A percentile compares a stretch with the other conserved stretches of the same genome.
Evolutionary conservation across 768 basidiomycete species (phyloP).

Genomic region (Mrakia frigida): DNA sequence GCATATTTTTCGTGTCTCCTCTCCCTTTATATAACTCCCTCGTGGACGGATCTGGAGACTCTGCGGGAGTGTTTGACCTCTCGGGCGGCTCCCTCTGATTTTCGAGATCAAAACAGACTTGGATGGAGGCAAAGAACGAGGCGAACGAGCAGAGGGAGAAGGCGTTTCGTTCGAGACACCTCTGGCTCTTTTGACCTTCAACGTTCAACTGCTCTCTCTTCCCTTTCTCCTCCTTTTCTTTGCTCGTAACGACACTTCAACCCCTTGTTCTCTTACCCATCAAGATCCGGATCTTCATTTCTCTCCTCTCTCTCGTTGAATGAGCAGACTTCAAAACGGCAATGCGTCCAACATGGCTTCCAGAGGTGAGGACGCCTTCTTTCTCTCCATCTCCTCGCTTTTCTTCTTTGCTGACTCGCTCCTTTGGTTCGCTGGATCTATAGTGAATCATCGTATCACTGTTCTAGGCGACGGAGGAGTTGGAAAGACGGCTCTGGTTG

Average conservation of each 20-base stretch:
- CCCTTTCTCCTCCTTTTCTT: neutral
- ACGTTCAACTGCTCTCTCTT: neutral
- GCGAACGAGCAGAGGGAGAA: no score
- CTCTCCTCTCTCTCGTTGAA: neutral
- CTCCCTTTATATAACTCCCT: no score
- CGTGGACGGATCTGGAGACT: no score
- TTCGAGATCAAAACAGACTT: no score
- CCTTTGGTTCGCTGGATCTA: neutral
- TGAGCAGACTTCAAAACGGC: slow-evolving; percentile 6
- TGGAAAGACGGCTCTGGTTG: slow-evolving; percentile 91
- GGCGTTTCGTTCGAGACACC: no score
- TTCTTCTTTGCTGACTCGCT: neutral
- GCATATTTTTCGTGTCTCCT: no score
- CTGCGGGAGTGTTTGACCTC: no score
- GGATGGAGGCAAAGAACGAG: no score
- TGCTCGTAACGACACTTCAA: neutral
- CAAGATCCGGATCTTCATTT: neutral
- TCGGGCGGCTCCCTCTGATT: no score
- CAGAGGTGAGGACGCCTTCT: neutral
- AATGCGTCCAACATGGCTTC: slow-evolving; percentile 8
- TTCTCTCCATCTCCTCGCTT: neutral
- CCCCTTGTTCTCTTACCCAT: neutral
- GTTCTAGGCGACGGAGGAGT: slow-evolving; percentile 72
- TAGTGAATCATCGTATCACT: slow-evolving; percentile 29
- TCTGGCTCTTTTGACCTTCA: neutral